Evolutionary conservation across 2,329 filamentous ascomycete species (phyloP), one percentile per base, ranked within the genome.

Genomic region (Leptosphaerulina australis): DNA sequence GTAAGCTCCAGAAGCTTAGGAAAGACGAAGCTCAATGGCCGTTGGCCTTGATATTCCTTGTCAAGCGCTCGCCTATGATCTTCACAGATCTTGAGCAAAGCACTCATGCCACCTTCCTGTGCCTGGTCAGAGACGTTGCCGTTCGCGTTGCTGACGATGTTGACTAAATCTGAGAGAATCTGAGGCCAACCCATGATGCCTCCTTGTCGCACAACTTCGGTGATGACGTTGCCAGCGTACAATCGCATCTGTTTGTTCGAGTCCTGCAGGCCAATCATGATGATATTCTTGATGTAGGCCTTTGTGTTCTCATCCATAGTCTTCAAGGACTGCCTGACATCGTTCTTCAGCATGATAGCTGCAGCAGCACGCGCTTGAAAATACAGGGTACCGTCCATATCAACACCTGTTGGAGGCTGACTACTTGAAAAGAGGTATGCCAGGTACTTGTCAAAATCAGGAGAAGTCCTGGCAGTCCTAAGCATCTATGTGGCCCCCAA

Each of bases 391-490:
- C 79, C 67, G 43, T 80, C 82, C 62, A 83, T 82, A 61, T 79
- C 78, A 68, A 89, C 77, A 56, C 79, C 85, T 48, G 79, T 74
- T 36, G 88, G 84, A 45, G 76, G 78, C 57, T 85, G 81, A 48
- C 84, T 72, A 63, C 83, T 91, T 53, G 89, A 90, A 74, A 96
- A 90, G 56, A 99, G 83, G 74, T 89, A 97, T 62, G 90, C 89
- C 34, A 99, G 86, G 74, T 99, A 99, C 77, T 97, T 97, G 79
- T 95, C 93, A 79, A 97, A 90, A 73, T 97, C 93, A 38, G 92
- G 92, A 9, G 90, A 94, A 43, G 81, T 78, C 72, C 90, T 95
- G 54, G 93, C 94, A 77, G 96, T 89, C 60, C 85, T 81, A 64
- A 99, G 89, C 90, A 97, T 95, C 94, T 97, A 49, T 36, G 49